A percentile compares a stretch with the other conserved stretches of the same genome.
Conservation (phyloP, 129 eudicot genomes). For the Pseudognaphalium luteoalbum region DNA sequence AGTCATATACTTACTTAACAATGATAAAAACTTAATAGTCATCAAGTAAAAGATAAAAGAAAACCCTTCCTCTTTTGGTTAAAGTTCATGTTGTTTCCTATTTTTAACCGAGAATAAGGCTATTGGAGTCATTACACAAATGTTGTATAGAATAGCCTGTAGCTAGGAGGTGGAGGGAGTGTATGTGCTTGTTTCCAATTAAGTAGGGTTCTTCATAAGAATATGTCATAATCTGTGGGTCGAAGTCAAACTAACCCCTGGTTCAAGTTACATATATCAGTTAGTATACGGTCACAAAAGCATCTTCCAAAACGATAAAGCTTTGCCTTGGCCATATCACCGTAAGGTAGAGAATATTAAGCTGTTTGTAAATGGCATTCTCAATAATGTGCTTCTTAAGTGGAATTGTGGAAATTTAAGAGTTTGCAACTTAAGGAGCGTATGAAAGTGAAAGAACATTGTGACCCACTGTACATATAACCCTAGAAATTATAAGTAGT, state of each 20-base stretch:
- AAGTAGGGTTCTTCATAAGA: background rate
- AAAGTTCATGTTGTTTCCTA: background rate
- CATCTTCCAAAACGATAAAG: background rate
- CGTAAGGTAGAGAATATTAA: too few species aligned
- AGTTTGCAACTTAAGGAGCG: too few species aligned
- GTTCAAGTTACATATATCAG: slow-evolving; percentile 2
- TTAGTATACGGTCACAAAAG: background rate
- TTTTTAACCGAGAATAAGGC: background rate
- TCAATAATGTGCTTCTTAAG: background rate
- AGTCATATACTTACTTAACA: slow-evolving; percentile 1
- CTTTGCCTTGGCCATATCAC: too few species aligned
- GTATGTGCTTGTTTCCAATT: background rate
- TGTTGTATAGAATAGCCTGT: background rate
- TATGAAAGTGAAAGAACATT: too few species aligned
- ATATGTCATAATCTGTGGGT: background rate
- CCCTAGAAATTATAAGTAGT: background rate
- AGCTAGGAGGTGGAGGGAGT: background rate
- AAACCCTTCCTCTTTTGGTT: background rate
- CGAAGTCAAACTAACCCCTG: background rate
- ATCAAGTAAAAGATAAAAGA: background rate
- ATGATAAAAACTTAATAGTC: background rate
- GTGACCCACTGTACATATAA: too few species aligned
- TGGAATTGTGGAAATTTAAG: too few species aligned
- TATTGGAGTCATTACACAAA: background rate
- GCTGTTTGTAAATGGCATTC: too few species aligned